A percentile compares a stretch with the other conserved stretches of the same genome.
phyloP scores from a whole-genome alignment of 345 rosid species.

The Corchorus capsularis region DNA sequence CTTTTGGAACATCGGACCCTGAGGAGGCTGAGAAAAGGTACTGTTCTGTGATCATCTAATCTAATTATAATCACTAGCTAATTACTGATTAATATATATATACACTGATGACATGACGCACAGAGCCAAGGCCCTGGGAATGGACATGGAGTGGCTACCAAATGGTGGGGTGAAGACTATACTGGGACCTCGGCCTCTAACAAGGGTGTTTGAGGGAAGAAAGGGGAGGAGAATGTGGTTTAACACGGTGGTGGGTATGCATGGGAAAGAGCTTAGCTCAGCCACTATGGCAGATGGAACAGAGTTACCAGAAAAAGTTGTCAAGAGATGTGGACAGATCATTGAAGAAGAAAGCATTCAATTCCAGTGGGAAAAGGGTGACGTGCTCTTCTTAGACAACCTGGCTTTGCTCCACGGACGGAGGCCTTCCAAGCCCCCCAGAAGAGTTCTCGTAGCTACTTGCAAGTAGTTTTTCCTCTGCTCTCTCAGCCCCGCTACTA shows the following conservation, averaged over 20 bases:
- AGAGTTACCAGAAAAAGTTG: slow-evolving; percentile 46
- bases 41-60: too few relatives aligned
- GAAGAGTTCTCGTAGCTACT: slow-evolving; percentile 58
- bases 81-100: too few relatives aligned
- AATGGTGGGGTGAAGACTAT: slow-evolving; percentile 46
- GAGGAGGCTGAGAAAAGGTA: slow-evolving; percentile 55
- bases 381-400: slow-evolving; percentile 66
- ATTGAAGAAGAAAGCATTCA: slow-evolving; percentile 77
- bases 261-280: slow-evolving; percentile 63
- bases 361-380: slow-evolving; percentile 72
- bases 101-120: not conserved
- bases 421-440: slow-evolving; percentile 58
- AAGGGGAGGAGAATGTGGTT: slow-evolving; percentile 77
- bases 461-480: slow-evolving; percentile 44
- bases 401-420: slow-evolving; percentile 68
- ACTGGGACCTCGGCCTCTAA: slow-evolving; percentile 43
- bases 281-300: slow-evolving; percentile 63
- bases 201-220: slow-evolving; percentile 64
- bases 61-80: too few relatives aligned
- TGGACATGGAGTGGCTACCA: slow-evolving; percentile 63
- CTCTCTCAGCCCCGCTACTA: too few relatives aligned
- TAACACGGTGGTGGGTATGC: slow-evolving; percentile 61
- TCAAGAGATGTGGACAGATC: slow-evolving; percentile 58
- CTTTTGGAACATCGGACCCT: slow-evolving; percentile 53
- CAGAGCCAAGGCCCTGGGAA: slow-evolving; percentile 55